phyloP scores from a whole-genome alignment of 805 yeast genomes.

The Saturnispora dispora region DNA sequence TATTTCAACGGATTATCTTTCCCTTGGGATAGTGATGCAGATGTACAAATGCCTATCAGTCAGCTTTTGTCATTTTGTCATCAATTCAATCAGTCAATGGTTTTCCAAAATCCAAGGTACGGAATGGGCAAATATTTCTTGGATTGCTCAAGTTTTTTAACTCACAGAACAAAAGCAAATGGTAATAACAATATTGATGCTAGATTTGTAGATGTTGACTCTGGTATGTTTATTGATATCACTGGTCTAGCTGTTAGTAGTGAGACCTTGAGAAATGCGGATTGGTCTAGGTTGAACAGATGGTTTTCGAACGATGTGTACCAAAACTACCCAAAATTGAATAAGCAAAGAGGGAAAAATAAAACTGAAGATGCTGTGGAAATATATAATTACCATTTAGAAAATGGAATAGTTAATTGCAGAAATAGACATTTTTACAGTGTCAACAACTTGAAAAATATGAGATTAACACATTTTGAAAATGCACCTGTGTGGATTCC shows the following conservation, averaged over 20 bases:
- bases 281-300: background rate
- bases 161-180: constrained; percentile 40
- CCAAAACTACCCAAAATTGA: constrained; percentile 1
- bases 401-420: constrained; percentile 35
- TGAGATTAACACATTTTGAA: constrained; percentile 44
- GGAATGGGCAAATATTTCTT: constrained; percentile 27
- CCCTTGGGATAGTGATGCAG: constrained; percentile 50
- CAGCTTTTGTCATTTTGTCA: constrained; percentile 36
- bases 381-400: constrained; percentile 1
- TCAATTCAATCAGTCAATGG: constrained; percentile 35
- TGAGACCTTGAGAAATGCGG: constrained; percentile 11
- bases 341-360: background rate
- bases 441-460: constrained; percentile 42
- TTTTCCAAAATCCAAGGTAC: constrained; percentile 29
- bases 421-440: constrained; percentile 50
- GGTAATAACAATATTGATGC: constrained; percentile 62
- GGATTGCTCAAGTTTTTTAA: constrained; percentile 36
- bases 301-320: background rate
- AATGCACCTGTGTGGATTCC: constrained; percentile 56
- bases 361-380: background rate
- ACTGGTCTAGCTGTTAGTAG: constrained; percentile 50
- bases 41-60: constrained; percentile 41
- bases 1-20: constrained; percentile 44
- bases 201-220: constrained; percentile 58
- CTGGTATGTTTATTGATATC: constrained; percentile 63